Evolutionary conservation across 257 asterid genomes (phyloP).

Genomic region (Penstemon davidsonii): DNA sequence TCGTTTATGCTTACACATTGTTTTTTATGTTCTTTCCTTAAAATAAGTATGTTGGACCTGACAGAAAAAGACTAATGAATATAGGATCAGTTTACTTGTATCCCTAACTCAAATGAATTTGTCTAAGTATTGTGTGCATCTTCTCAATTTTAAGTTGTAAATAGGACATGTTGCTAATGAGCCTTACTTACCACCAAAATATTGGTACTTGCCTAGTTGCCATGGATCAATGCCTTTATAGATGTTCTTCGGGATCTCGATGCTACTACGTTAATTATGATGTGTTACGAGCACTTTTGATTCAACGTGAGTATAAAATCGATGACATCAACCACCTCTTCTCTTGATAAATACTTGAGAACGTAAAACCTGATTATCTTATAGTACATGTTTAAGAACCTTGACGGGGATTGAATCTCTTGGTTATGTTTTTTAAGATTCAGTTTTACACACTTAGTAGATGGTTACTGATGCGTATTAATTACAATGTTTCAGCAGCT

Average conservation of each 20-base stretch:
- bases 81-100: too few species aligned
- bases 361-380: not conserved
- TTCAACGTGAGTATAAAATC: not conserved
- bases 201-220: conserved; percentile 3
- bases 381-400: not conserved
- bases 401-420: not conserved
- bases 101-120: too few species aligned
- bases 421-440: not conserved
- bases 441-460: not conserved
- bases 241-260: not conserved
- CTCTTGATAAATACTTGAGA: not conserved
- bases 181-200: conserved; percentile 3
- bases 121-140: too few species aligned
- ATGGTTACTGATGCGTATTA: not conserved
- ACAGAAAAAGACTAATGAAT: too few species aligned
- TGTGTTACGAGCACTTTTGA: conserved; percentile 5
- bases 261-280: not conserved
- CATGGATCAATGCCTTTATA: not conserved
- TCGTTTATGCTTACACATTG: too few species aligned
- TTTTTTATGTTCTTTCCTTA: too few species aligned
- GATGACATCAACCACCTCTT: not conserved
- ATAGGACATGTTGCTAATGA: not conserved
- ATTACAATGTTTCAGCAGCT: conserved; percentile 10
- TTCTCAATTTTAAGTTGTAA: too few species aligned
- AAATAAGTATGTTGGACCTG: too few species aligned